These are phyloP conservation scores for Saraca asoca DNA, from an alignment of 331 rosid species.

Conservation along the genomic window DNA sequence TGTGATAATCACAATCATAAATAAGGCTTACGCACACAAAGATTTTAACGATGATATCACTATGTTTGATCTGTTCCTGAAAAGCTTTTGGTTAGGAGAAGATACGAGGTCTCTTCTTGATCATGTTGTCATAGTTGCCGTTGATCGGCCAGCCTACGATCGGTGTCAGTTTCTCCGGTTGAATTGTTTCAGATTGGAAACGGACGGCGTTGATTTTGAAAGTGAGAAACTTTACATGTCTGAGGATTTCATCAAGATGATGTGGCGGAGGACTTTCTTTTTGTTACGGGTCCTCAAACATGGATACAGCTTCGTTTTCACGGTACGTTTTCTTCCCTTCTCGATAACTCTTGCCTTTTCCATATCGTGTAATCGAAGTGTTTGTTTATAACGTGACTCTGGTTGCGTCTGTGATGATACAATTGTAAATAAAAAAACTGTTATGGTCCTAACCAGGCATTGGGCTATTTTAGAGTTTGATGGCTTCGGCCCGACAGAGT, in stretches of 20 bases:
- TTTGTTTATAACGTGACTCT: too few relatives aligned
- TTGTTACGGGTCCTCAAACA: slow-evolving; percentile 70
- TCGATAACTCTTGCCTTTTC: too few relatives aligned
- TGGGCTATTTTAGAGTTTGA: too few relatives aligned
- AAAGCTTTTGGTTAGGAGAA: slow-evolving; percentile 82
- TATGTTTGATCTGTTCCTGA: slow-evolving; percentile 75
- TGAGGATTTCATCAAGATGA: slow-evolving; percentile 69
- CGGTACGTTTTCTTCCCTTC: slow-evolving; percentile 45
- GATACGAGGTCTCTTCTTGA: slow-evolving; percentile 56
- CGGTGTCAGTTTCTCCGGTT: slow-evolving; percentile 60
- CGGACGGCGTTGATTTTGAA: slow-evolving; percentile 60
- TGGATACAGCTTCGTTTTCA: slow-evolving; percentile 77
- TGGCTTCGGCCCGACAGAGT: too few relatives aligned
- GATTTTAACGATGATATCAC: slow-evolving; percentile 50
- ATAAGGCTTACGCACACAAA: slow-evolving; percentile 71
- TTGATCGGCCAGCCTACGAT: slow-evolving; percentile 63
- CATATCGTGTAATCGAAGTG: too few relatives aligned
- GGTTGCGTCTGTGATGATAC: too few relatives aligned
- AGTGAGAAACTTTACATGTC: slow-evolving; percentile 81
- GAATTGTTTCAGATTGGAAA: slow-evolving; percentile 67
- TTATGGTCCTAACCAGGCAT: too few relatives aligned
- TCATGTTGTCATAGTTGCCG: slow-evolving; percentile 64
- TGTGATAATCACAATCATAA: slow-evolving; percentile 59
- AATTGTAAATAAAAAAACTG: too few relatives aligned
- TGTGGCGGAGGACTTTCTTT: slow-evolving; percentile 82